A percentile compares a stretch with the other conserved stretches of the same genome.
phyloP scores from a whole-genome alignment of 371 early-diverging fungal genomes.

The Haplosporangium sp. region DNA sequence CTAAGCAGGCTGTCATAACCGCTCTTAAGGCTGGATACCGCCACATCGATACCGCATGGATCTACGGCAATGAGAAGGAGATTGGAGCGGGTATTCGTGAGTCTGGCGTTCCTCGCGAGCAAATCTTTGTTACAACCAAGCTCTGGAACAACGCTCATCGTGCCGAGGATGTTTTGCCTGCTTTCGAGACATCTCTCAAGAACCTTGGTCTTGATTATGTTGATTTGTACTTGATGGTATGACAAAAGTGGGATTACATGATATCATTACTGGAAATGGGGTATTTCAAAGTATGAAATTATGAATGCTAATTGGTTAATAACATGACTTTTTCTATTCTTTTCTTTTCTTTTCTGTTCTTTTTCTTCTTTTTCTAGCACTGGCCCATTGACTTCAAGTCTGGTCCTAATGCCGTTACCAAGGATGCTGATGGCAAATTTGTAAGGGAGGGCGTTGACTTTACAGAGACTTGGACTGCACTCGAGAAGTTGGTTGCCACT shows the following conservation, averaged over 20 bases:
- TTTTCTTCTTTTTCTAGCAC: slow-evolving; percentile 33
- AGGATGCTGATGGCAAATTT: slow-evolving; percentile 48
- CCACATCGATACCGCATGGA: slow-evolving; percentile 77
- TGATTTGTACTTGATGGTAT: slow-evolving; percentile 89
- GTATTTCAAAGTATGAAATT: too few relatives aligned
- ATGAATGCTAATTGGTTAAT: too few relatives aligned
- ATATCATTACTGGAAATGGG: not conserved
- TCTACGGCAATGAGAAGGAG: slow-evolving; percentile 87
- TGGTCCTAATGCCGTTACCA: slow-evolving; percentile 19
- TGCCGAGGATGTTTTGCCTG: slow-evolving; percentile 76
- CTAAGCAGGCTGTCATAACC: slow-evolving; percentile 68
- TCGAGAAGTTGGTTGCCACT: slow-evolving; percentile 74
- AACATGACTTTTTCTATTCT: too few relatives aligned
- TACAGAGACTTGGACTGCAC: slow-evolving; percentile 77
- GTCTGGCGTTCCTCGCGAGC: slow-evolving; percentile 69
- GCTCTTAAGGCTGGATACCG: slow-evolving; percentile 78
- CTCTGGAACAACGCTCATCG: slow-evolving; percentile 89
- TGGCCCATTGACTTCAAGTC: slow-evolving; percentile 58
- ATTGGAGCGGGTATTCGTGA: slow-evolving; percentile 81
- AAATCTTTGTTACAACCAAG: slow-evolving; percentile 92
- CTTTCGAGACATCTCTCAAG: slow-evolving; percentile 72
- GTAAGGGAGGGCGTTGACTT: slow-evolving; percentile 61
- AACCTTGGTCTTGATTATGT: slow-evolving; percentile 86
- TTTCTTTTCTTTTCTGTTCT: not conserved
- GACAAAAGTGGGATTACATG: slow-evolving; percentile 67